A percentile compares a stretch with the other conserved stretches of the same genome.
These are phyloP conservation scores for Blastobotrys elegans DNA, from an alignment of 1,139 yeast genomes.

Conservation along the genomic window DNA sequence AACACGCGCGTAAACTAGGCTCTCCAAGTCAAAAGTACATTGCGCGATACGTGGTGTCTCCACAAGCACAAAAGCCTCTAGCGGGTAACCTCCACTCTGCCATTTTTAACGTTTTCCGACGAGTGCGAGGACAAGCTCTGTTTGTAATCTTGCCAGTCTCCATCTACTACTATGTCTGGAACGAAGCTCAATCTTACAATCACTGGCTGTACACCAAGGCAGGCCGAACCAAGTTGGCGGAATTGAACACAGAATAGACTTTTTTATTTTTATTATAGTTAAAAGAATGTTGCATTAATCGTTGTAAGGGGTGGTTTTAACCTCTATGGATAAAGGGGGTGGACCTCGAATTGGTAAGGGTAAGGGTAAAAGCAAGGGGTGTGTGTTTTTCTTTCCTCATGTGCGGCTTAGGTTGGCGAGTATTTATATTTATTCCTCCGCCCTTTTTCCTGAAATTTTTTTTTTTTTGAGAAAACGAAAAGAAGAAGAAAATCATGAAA, in stretches of 20 bases:
- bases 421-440: too few relatives aligned
- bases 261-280: too few relatives aligned
- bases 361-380: too few relatives aligned
- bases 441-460: too few relatives aligned
- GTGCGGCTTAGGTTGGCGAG: too few relatives aligned
- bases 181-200: constrained; percentile 80
- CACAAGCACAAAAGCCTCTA: constrained; percentile 89
- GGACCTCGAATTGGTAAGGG: too few relatives aligned
- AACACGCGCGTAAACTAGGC: constrained; percentile 14
- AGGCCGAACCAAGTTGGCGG: constrained; percentile 53
- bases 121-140: constrained; percentile 81
- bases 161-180: constrained; percentile 84
- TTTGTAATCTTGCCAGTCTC: constrained; percentile 74
- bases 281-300: too few relatives aligned
- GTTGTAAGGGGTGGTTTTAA: too few relatives aligned
- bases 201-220: constrained; percentile 95
- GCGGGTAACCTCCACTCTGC: constrained; percentile 84
- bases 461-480: too few relatives aligned
- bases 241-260: constrained; percentile 19
- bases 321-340: too few relatives aligned
- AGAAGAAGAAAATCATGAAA: too few relatives aligned
- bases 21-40: constrained; percentile 73
- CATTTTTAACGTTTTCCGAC: constrained; percentile 89
- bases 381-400: too few relatives aligned
- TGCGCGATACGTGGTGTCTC: constrained; percentile 72